These are phyloP conservation scores for Penicillium taxi DNA, from an alignment of 495 filamentous ascomycete genomes.

Conservation along the genomic window DNA sequence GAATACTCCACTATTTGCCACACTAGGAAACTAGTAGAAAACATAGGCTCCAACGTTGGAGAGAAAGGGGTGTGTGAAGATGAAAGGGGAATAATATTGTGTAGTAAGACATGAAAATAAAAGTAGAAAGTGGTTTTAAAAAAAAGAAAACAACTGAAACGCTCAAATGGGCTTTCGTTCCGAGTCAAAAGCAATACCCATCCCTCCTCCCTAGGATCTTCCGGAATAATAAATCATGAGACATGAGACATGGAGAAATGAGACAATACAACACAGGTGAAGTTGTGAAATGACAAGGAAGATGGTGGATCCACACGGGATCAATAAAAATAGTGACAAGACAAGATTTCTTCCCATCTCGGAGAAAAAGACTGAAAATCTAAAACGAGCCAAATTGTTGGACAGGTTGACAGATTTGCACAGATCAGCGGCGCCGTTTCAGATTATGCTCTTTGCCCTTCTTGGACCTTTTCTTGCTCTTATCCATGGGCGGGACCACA, in stretches of 20 bases:
- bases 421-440: constrained; percentile 32
- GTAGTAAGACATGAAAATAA: neutral
- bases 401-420: neutral
- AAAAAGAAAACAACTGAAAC: neutral
- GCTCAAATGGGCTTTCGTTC: constrained; percentile 4
- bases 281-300: constrained; percentile 3
- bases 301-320: neutral
- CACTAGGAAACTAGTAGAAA: too few species aligned
- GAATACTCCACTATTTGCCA: too few species aligned
- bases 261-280: too few species aligned
- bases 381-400: neutral
- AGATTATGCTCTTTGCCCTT: constrained; percentile 63
- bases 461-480: constrained; percentile 67
- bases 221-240: too few species aligned
- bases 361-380: neutral
- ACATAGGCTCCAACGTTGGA: too few species aligned
- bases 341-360: too few species aligned
- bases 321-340: neutral
- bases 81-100: too few species aligned
- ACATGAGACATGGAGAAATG: too few species aligned
- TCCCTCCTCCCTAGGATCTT: too few species aligned
- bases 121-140: neutral
- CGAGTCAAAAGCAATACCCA: constrained; percentile 1
- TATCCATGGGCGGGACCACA: constrained; percentile 70
- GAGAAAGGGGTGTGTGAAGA: too few species aligned